Percentiles rank a stretch among this genome's conserved stretches.
Conservation (phyloP, 306 rosid genomes). For the Prunus davidiana region DNA sequence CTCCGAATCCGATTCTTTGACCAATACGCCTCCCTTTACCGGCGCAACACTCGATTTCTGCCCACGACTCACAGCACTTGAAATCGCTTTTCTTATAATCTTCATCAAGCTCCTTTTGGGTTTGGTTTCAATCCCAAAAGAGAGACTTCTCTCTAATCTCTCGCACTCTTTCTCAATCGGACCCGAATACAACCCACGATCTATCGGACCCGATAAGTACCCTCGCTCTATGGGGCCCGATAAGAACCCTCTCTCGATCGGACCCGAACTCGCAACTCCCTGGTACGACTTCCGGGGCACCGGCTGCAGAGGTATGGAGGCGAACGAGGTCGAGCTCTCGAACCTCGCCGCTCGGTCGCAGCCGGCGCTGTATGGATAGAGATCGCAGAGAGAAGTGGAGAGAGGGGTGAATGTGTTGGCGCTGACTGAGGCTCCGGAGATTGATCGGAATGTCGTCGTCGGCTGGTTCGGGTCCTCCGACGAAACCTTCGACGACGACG, state of each 20-base stretch:
- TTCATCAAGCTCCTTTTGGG: conserved; percentile 29
- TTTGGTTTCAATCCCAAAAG: conserved; percentile 7
- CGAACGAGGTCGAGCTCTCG: conserved; percentile 65
- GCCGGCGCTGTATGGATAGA: conserved; percentile 25
- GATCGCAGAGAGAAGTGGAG: conserved; percentile 48
- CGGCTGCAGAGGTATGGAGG: conserved; percentile 52
- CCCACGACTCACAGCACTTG: conserved; percentile 14
- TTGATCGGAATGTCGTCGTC: conserved; percentile 49
- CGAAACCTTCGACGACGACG: conserved; percentile 11
- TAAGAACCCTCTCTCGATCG: conserved; percentile 41
- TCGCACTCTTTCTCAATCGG: conserved; percentile 25
- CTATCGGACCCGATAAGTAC: conserved; percentile 31
- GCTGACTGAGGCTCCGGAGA: conserved; percentile 75
- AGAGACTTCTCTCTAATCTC: conserved; percentile 26
- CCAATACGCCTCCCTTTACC: conserved; percentile 12
- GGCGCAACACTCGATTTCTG: conserved; percentile 19
- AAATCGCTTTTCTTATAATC: conserved; percentile 37
- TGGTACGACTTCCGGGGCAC: conserved; percentile 31
- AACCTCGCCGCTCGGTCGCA: conserved; percentile 61
- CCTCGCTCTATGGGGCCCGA: conserved; percentile 43
- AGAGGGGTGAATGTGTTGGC: conserved; percentile 67
- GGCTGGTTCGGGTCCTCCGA: conserved; percentile 20
- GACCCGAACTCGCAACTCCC: conserved; percentile 22
- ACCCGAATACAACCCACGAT: conserved; percentile 29
- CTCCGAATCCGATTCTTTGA: conserved; percentile 26